phyloP scores from a whole-genome alignment of 2,329 filamentous ascomycete species.

The Saccharata proteae region DNA sequence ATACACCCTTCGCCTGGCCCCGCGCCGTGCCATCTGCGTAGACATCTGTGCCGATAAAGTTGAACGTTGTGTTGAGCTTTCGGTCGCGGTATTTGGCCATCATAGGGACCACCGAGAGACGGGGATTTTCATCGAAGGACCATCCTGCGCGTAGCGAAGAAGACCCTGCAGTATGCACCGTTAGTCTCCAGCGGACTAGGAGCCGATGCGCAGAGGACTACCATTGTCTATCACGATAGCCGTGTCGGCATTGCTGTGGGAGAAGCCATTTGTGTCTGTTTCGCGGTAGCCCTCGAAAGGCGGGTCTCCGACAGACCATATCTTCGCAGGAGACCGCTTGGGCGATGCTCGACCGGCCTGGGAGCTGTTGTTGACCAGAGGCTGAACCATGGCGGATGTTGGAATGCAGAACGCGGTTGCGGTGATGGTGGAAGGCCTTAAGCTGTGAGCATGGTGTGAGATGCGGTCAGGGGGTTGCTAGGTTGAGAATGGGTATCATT shows the following conservation, averaged over 20 bases:
- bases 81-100: conserved; percentile 93
- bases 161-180: conserved; percentile 49
- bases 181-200: background rate
- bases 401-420: conserved; percentile 1
- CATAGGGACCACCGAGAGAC: conserved; percentile 71
- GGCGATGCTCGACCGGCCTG: conserved; percentile 35
- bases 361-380: conserved; percentile 26
- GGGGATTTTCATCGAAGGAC: conserved; percentile 80
- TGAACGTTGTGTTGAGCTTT: conserved; percentile 82
- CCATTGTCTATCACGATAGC: conserved; percentile 98
- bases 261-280: conserved; percentile 55
- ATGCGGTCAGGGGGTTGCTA: too few species aligned
- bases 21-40: conserved; percentile 89
- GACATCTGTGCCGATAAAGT: conserved; percentile 84
- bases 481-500: too few species aligned
- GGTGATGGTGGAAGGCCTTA: too few species aligned
- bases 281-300: conserved; percentile 49
- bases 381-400: conserved; percentile 21
- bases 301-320: conserved; percentile 44
- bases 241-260: conserved; percentile 47
- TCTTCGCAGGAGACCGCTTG: conserved; percentile 40
- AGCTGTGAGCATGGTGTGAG: too few species aligned
- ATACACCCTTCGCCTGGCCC: conserved; percentile 80
- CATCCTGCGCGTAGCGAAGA: conserved; percentile 84
- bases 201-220: conserved; percentile 26